phyloP scores from a whole-genome alignment of 2,329 filamentous ascomycete species.

The Penicillium sp. region DNA sequence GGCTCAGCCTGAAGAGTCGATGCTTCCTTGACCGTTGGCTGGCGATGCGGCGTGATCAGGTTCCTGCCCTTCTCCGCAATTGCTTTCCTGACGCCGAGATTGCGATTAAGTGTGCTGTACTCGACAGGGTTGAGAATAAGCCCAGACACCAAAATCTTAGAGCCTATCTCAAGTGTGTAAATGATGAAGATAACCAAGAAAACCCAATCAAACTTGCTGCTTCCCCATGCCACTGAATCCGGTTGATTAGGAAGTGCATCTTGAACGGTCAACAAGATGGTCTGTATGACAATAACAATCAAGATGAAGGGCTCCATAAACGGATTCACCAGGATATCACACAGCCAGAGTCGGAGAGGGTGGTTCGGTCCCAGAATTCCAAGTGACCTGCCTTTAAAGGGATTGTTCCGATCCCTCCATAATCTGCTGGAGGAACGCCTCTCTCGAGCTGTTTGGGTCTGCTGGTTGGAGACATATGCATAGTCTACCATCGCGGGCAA shows the following conservation, averaged over 20 bases:
- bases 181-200: constrained; percentile 80
- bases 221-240: constrained; percentile 64
- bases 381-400: constrained; percentile 79
- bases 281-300: constrained; percentile 81
- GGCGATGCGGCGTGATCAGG: constrained; percentile 78
- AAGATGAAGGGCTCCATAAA: constrained; percentile 84
- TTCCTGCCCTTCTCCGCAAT: constrained; percentile 72
- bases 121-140: constrained; percentile 86
- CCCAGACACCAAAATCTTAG: constrained; percentile 87
- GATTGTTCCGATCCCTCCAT: constrained; percentile 59
- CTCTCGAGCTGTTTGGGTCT: constrained; percentile 37
- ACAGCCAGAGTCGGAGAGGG: constrained; percentile 68
- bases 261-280: constrained; percentile 82
- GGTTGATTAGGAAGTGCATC: constrained; percentile 66
- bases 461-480: constrained; percentile 42
- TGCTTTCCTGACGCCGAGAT: constrained; percentile 69
- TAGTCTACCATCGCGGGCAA: constrained; percentile 50
- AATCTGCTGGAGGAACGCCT: constrained; percentile 40
- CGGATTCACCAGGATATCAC: constrained; percentile 81
- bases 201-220: constrained; percentile 67
- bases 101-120: constrained; percentile 84
- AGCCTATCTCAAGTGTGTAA: constrained; percentile 81
- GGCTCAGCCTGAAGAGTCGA: constrained; percentile 38
- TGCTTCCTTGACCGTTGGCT: constrained; percentile 61
- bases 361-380: constrained; percentile 81